Percentiles rank a stretch among this genome's conserved stretches.
Evolutionary conservation across 768 basidiomycete genomes (phyloP).

Genomic region (Trametes meyenii): DNA sequence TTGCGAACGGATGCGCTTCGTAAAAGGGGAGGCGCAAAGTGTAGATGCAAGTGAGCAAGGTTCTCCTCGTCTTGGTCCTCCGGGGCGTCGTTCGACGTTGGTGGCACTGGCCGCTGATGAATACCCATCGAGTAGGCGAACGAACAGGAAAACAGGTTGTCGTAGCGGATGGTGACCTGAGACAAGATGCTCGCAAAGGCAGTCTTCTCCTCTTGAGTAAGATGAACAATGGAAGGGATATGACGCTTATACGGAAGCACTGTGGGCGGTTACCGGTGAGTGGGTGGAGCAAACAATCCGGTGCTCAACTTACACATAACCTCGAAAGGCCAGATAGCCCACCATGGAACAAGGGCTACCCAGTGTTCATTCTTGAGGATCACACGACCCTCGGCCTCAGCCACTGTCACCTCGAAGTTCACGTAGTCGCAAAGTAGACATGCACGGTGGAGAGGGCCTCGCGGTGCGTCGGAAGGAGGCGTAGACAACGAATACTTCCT

Average conservation of each 20-base stretch:
- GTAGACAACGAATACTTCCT: slow-evolving; percentile 47
- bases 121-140: slow-evolving; percentile 97
- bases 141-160: slow-evolving; percentile 80
- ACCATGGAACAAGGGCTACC: slow-evolving; percentile 89
- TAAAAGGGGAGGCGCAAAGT: slow-evolving; percentile 84
- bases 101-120: slow-evolving; percentile 77
- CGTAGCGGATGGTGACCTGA: slow-evolving; percentile 65
- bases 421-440: slow-evolving; percentile 85
- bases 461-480: slow-evolving; percentile 48
- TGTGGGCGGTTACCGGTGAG: slow-evolving; percentile 31
- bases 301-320: slow-evolving; percentile 54
- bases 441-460: slow-evolving; percentile 56
- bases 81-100: slow-evolving; percentile 25
- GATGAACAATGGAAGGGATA: slow-evolving; percentile 66
- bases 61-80: slow-evolving; percentile 46
- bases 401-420: slow-evolving; percentile 55
- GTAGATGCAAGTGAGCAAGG: slow-evolving; percentile 81
- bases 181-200: slow-evolving; percentile 73
- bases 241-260: slow-evolving; percentile 81
- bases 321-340: slow-evolving; percentile 96
- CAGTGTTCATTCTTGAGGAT: slow-evolving; percentile 76
- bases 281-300: no score
- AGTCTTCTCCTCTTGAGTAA: slow-evolving; percentile 60
- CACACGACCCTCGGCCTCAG: slow-evolving; percentile 55
- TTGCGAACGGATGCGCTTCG: slow-evolving; percentile 83